phyloP scores from a whole-genome alignment of 495 filamentous ascomycete species.

The Podospora pseudoanserina region DNA sequence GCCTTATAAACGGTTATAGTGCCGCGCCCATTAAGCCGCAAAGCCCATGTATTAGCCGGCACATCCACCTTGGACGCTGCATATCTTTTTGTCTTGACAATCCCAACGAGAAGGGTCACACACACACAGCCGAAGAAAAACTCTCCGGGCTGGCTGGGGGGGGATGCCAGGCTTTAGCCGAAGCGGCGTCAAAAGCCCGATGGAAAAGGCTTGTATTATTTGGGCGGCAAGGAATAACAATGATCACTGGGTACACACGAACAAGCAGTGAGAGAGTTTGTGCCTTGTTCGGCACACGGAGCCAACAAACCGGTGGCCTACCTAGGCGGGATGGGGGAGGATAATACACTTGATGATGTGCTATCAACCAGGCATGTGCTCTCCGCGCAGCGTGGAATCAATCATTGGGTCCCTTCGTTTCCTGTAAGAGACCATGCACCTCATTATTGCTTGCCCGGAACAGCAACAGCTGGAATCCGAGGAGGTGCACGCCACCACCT shows the following conservation, averaged over 20 bases:
- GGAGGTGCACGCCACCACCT: neutral
- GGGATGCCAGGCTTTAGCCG: neutral
- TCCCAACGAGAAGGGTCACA: neutral
- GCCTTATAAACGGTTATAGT: slow-evolving; percentile 2
- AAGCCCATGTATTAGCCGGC: slow-evolving; percentile 10
- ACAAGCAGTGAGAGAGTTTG: neutral
- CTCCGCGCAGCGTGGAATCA: too few species aligned
- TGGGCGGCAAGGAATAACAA: neutral
- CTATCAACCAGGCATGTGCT: neutral
- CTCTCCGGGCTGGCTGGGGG: neutral
- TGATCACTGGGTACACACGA: neutral
- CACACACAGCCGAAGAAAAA: neutral
- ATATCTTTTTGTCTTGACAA: neutral
- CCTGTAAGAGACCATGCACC: neutral
- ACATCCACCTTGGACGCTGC: neutral
- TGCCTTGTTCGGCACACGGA: neutral
- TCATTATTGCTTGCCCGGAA: neutral
- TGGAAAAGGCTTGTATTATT: neutral
- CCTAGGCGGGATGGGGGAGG: neutral
- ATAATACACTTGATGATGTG: neutral
- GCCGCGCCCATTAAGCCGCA: slow-evolving; percentile 14
- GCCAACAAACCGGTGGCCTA: neutral
- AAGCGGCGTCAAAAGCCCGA: neutral
- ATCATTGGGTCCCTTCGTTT: neutral
- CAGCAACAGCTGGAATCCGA: neutral